Conservation (phyloP, 2,329 filamentous ascomycete species). For the Gyromitra esculenta region DNA sequence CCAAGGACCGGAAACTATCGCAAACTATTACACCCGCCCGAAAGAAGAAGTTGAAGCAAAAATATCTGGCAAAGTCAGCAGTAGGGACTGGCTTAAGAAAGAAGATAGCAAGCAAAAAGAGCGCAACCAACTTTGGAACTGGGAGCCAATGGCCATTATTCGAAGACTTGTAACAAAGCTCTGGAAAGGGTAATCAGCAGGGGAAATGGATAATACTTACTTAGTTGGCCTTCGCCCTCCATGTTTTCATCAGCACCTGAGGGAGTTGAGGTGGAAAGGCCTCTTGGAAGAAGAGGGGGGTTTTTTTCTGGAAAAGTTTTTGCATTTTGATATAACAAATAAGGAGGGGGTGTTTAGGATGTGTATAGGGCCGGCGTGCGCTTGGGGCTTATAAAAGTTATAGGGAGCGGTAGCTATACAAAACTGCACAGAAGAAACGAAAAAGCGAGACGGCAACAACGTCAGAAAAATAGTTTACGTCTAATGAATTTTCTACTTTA, state of each 20-base stretch:
- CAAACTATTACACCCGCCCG: slow-evolving; percentile 52
- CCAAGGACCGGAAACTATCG: slow-evolving; percentile 43
- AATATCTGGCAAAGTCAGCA: slow-evolving; percentile 37
- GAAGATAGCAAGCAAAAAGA: slow-evolving; percentile 27
- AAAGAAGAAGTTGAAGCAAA: slow-evolving; percentile 50
- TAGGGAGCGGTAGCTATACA: slow-evolving; percentile 15
- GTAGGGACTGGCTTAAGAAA: slow-evolving; percentile 21
- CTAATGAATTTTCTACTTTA: slow-evolving; percentile 38
- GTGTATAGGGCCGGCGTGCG: slow-evolving; percentile 19
- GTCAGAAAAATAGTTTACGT: slow-evolving; percentile 14
- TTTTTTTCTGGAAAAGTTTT: slow-evolving; percentile 18
- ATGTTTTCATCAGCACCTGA: neutral
- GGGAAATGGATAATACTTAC: neutral
- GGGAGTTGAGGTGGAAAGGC: neutral
- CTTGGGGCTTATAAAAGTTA: slow-evolving; percentile 32
- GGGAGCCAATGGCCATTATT: slow-evolving; percentile 39
- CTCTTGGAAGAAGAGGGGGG: neutral
- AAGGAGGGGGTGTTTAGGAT: slow-evolving; percentile 5
- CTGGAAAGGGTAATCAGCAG: neutral
- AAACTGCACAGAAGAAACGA: slow-evolving; percentile 5
- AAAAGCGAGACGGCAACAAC: neutral
- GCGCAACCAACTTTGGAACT: slow-evolving; percentile 15
- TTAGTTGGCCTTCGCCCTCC: neutral
- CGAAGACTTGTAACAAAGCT: slow-evolving; percentile 22
- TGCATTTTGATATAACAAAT: slow-evolving; percentile 16